A percentile compares a stretch with the other conserved stretches of the same genome.
Conservation (phyloP, 352 stramenopile species). For the Phytophthora pistaciae region DNA sequence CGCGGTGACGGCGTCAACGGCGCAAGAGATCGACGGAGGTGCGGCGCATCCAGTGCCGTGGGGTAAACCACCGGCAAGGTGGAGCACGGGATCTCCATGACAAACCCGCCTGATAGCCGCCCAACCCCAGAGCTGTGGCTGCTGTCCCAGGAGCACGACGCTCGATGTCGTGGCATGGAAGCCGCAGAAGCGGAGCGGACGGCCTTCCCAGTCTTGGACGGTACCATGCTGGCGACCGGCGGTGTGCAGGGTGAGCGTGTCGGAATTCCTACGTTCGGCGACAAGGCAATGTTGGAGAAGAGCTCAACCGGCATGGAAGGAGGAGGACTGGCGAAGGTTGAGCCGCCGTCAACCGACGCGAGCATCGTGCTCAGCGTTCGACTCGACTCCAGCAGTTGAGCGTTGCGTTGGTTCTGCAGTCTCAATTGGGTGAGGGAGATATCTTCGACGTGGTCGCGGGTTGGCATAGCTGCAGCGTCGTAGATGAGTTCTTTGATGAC, state of each 20-base stretch:
- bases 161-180: constrained; percentile 18
- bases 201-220: constrained; percentile 1
- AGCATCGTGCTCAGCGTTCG: constrained; percentile 60
- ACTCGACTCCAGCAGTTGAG: constrained; percentile 52
- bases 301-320: constrained; percentile 24
- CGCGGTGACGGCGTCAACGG: constrained; percentile 39
- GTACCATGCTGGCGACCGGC: not conserved
- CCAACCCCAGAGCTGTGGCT: constrained; percentile 38
- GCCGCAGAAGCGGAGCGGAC: constrained; percentile 11
- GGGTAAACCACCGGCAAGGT: constrained; percentile 25
- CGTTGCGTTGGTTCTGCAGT: constrained; percentile 52
- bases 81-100: constrained; percentile 51
- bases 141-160: constrained; percentile 28
- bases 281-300: constrained; percentile 28
- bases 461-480: constrained; percentile 42
- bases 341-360: constrained; percentile 53
- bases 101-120: constrained; percentile 49
- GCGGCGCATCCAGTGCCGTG: constrained; percentile 27
- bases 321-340: constrained; percentile 28
- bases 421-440: constrained; percentile 49
- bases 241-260: constrained; percentile 17
- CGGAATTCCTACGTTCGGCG: constrained; percentile 18
- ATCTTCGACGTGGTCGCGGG: constrained; percentile 39
- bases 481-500: constrained; percentile 83
- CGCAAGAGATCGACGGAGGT: constrained; percentile 43